Conservation (phyloP, 1,284 basidiomycete species). For the Ganoderma lucidum region DNA sequence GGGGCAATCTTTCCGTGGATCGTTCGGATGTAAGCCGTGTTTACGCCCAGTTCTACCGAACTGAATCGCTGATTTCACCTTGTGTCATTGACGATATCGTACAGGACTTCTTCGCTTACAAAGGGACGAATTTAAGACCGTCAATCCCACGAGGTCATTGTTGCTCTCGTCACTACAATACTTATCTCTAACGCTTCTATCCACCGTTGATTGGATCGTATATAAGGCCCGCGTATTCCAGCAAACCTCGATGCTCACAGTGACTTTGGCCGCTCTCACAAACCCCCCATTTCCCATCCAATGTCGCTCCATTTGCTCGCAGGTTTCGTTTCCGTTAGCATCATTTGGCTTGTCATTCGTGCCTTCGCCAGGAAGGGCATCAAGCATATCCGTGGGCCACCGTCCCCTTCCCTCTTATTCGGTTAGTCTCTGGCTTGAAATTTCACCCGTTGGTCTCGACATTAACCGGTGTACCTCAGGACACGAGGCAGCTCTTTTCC, state of each 20-base stretch:
- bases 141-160: not conserved
- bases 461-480: conserved; percentile 19
- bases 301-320: not conserved
- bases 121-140: not conserved
- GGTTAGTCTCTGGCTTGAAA: not conserved
- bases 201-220: not conserved
- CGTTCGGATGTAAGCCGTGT: not conserved
- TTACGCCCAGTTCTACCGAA: not conserved
- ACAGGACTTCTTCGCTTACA: not conserved
- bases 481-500: conserved; percentile 27
- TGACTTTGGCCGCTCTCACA: not conserved
- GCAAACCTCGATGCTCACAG: not conserved
- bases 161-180: not conserved
- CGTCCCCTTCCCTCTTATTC: conserved; percentile 3
- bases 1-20: not conserved
- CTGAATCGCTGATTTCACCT: not conserved
- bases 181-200: not conserved
- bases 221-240: not conserved
- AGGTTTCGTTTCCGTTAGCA: not conserved
- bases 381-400: conserved; percentile 9
- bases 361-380: not conserved
- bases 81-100: not conserved
- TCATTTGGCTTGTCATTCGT: not conserved
- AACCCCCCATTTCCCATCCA: not conserved
- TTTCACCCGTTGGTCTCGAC: too few relatives aligned